Percentiles rank a stretch among this genome's conserved stretches.
phyloP scores from a whole-genome alignment of 352 stramenopile species.

The Phytophthora pisi region DNA sequence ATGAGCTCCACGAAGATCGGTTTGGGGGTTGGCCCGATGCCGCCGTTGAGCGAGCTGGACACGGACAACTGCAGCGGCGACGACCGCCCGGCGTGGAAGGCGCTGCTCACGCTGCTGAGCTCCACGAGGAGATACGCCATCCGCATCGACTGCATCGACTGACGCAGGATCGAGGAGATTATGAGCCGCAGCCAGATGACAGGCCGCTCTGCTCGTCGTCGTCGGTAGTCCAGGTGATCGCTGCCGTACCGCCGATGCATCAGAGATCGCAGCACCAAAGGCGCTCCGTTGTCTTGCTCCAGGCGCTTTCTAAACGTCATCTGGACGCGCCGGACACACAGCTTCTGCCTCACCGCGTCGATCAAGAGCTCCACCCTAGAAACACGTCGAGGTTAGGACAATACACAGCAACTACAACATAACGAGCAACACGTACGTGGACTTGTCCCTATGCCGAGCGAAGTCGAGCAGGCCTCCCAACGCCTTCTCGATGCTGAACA shows the following conservation, averaged over 20 bases:
- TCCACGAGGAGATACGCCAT: constrained; percentile 43
- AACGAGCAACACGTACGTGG: constrained; percentile 36
- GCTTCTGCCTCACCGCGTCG: constrained; percentile 70
- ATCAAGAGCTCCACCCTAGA: constrained; percentile 65
- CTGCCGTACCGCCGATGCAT: constrained; percentile 71
- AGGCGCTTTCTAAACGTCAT: constrained; percentile 72
- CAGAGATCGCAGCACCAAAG: constrained; percentile 74
- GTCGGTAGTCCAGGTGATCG: constrained; percentile 28
- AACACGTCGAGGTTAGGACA: not conserved
- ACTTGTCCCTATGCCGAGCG: constrained; percentile 65
- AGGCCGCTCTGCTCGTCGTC: constrained; percentile 48
- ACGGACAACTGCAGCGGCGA: constrained; percentile 30
- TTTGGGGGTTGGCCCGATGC: constrained; percentile 59
- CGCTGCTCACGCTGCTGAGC: constrained; percentile 56
- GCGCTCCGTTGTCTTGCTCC: constrained; percentile 63
- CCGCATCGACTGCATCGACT: constrained; percentile 41
- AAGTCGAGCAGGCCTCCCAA: constrained; percentile 66
- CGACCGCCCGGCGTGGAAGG: constrained; percentile 21
- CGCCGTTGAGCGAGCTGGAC: constrained; percentile 52
- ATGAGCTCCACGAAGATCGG: constrained; percentile 71
- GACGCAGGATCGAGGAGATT: constrained; percentile 60
- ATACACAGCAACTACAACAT: not conserved
- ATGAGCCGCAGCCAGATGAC: constrained; percentile 64
- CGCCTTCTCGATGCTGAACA: constrained; percentile 71
- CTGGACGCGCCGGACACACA: constrained; percentile 76